Conservation (phyloP, 139 green algal species). For the Chlorella sorokiniana region DNA sequence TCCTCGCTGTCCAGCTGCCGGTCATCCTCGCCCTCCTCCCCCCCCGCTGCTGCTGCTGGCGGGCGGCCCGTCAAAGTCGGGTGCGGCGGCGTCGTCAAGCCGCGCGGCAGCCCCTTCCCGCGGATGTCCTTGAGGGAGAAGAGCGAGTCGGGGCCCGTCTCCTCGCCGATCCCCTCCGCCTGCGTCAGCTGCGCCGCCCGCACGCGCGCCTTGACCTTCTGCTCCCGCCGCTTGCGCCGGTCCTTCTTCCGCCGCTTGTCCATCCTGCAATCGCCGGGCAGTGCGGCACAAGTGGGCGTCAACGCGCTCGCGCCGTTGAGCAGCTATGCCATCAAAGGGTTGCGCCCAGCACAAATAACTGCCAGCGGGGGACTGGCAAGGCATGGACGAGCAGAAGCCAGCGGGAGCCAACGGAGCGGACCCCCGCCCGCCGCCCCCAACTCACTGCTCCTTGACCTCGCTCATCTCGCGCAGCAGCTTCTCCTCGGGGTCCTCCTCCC, state of each 20-base stretch:
- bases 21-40: constrained; percentile 30
- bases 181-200: constrained; percentile 63
- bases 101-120: neutral
- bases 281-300: neutral
- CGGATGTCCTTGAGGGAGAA: constrained; percentile 51
- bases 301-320: no score
- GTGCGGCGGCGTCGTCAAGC: constrained; percentile 23
- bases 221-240: constrained; percentile 68
- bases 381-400: no score
- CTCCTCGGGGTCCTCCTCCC: constrained; percentile 72
- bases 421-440: neutral
- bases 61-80: constrained; percentile 22
- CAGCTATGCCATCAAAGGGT: neutral
- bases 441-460: constrained; percentile 71
- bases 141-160: constrained; percentile 42
- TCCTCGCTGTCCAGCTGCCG: constrained; percentile 61
- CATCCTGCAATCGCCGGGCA: constrained; percentile 19
- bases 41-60: constrained; percentile 28
- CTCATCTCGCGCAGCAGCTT: constrained; percentile 89
- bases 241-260: constrained; percentile 72
- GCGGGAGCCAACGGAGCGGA: no score
- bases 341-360: no score
- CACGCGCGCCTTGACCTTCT: constrained; percentile 81
- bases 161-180: constrained; percentile 58
- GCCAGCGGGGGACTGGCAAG: no score